phyloP scores from a whole-genome alignment of 345 rosid species.

The Melastoma malabathricum region DNA sequence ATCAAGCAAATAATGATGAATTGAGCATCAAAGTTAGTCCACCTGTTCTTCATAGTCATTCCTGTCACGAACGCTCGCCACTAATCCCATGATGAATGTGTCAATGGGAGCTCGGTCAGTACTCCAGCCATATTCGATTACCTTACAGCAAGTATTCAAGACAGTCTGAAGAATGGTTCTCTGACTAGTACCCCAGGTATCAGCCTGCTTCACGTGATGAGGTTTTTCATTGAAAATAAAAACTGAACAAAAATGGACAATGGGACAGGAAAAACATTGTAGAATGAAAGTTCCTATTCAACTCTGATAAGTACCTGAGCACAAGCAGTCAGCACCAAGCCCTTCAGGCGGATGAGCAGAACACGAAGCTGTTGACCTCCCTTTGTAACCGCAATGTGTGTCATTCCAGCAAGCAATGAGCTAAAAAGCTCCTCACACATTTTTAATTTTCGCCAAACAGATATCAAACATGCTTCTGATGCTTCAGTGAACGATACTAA shows the following conservation, averaged over 20 bases:
- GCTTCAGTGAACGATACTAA: constrained; percentile 74
- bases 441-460: constrained; percentile 91
- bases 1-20: neutral
- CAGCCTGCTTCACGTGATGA: constrained; percentile 46
- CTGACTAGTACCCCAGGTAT: constrained; percentile 60
- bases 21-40: neutral
- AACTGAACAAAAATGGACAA: neutral
- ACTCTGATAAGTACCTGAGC: constrained; percentile 45
- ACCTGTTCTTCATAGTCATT: constrained; percentile 93
- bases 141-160: constrained; percentile 68
- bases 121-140: constrained; percentile 88
- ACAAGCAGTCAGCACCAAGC: constrained; percentile 76
- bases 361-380: constrained; percentile 97
- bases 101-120: constrained; percentile 95
- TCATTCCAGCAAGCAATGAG: constrained; percentile 73
- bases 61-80: constrained; percentile 79
- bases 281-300: constrained; percentile 1
- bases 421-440: constrained; percentile 78
- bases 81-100: constrained; percentile 85
- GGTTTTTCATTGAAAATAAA: constrained; percentile 1
- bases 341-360: constrained; percentile 87
- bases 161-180: constrained; percentile 80
- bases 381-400: constrained; percentile 65
- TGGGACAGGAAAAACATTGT: neutral
- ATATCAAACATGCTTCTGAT: constrained; percentile 80